Percentiles rank a stretch among this genome's conserved stretches.
These are phyloP conservation scores for Stephania japonica DNA, from an alignment of 164 flowering plant species.

Conservation along the genomic window DNA sequence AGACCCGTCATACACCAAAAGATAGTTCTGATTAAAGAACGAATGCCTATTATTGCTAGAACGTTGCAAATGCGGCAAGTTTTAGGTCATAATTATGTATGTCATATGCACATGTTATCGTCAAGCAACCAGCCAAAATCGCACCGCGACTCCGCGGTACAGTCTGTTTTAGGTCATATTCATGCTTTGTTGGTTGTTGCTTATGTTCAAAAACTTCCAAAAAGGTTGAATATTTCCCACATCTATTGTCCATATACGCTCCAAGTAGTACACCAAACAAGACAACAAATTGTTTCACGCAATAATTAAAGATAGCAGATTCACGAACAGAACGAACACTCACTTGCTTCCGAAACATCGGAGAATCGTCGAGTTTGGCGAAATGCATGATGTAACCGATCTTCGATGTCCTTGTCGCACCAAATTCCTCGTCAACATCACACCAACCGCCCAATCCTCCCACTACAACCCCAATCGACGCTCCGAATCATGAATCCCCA, in stretches of 20 bases:
- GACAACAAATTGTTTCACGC: neutral
- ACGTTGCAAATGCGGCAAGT: neutral
- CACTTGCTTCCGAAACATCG: conserved; percentile 99
- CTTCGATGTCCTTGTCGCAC: conserved; percentile 10
- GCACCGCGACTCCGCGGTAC: neutral
- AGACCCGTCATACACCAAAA: too few species aligned
- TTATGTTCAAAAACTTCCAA: neutral
- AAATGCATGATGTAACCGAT: conserved; percentile 60
- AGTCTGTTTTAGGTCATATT: too few species aligned
- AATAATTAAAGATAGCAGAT: neutral
- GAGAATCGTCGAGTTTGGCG: conserved; percentile 96
- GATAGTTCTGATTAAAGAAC: too few species aligned
- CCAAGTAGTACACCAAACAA: neutral
- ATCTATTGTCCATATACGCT: too few species aligned
- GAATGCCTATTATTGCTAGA: neutral
- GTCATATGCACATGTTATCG: neutral
- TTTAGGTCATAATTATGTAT: neutral
- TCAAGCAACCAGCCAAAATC: neutral
- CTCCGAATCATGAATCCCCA: neutral
- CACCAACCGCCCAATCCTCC: conserved; percentile 22
- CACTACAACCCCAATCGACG: conserved; percentile 6
- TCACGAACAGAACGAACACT: neutral
- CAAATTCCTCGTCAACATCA: conserved; percentile 20
- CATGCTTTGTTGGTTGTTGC: neutral
- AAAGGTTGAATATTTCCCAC: neutral